A percentile compares a stretch with the other conserved stretches of the same genome.
phyloP scores from a whole-genome alignment of 306 rosid species.

The Nissolia schottii region DNA sequence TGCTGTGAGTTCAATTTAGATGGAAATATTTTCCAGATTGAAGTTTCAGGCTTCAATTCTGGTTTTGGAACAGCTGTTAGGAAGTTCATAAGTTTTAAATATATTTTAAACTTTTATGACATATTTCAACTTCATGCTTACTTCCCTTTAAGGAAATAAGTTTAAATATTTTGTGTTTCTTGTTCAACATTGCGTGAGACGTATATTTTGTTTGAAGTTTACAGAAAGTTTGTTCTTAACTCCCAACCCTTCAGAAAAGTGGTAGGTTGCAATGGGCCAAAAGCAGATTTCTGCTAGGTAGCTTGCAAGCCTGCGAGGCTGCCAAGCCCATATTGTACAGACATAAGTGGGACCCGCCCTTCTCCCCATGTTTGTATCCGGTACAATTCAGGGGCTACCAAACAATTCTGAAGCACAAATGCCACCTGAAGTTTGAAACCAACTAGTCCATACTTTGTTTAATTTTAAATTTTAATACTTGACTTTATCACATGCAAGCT shows the following conservation, averaged over 20 bases:
- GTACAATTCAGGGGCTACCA: background rate
- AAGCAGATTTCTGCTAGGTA: background rate
- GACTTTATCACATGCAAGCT: background rate
- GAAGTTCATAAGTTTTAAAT: background rate
- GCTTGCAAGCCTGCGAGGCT: background rate
- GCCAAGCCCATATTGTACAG: background rate
- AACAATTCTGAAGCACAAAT: background rate
- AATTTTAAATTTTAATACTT: background rate
- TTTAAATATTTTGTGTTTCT: background rate
- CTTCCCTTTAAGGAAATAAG: background rate
- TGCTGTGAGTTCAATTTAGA: conserved; percentile 58
- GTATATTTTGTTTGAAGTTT: background rate
- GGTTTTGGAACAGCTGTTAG: background rate
- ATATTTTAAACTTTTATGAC: background rate
- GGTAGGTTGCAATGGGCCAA: background rate
- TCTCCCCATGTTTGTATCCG: background rate
- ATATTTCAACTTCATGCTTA: background rate
- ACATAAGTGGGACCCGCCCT: background rate
- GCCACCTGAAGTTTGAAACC: background rate
- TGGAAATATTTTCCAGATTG: background rate
- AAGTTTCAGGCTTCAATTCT: background rate
- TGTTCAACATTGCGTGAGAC: background rate
- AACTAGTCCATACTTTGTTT: background rate
- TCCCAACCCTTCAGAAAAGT: background rate
- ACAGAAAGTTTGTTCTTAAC: background rate